Evolutionary conservation across 768 basidiomycete genomes (phyloP).

Genomic region (Harrya chromipes): DNA sequence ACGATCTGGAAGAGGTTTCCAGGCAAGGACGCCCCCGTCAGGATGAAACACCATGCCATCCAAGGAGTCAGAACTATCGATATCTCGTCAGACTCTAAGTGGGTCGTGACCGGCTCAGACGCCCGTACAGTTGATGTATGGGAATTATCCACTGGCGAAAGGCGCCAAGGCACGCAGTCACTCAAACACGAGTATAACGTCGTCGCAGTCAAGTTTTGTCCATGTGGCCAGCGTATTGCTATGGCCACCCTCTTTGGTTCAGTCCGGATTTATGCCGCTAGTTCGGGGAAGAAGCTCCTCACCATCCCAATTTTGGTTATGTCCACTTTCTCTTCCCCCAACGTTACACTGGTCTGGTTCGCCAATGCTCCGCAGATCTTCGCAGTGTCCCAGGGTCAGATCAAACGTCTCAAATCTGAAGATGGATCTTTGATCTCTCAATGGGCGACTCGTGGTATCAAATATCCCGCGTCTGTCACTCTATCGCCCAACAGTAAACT

Average conservation of each 20-base stretch:
- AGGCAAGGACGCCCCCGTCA: not conserved
- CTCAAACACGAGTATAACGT: conserved; percentile 18
- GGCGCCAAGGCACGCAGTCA: not conserved
- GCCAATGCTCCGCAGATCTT: conserved; percentile 10
- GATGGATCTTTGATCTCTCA: conserved; percentile 12
- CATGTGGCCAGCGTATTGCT: conserved; percentile 14
- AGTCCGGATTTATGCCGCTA: conserved; percentile 10
- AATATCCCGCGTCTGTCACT: conserved; percentile 8
- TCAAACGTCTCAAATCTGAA: conserved; percentile 15
- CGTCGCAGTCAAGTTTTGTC: conserved; percentile 18
- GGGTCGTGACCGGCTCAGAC: conserved; percentile 19
- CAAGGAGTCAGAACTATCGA: conserved; percentile 14
- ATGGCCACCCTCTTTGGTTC: conserved; percentile 21
- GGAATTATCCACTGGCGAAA: conserved; percentile 14
- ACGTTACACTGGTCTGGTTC: conserved; percentile 11
- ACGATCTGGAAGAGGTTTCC: conserved; percentile 10
- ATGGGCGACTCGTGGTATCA: conserved; percentile 10
- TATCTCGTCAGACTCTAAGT: conserved; percentile 18
- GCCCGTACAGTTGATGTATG: conserved; percentile 10
- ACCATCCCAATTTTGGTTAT: conserved; percentile 15
- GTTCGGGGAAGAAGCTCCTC: conserved; percentile 11
- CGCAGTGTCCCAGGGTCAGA: conserved; percentile 15
- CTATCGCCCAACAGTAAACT: conserved; percentile 13
- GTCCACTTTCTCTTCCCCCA: not conserved
- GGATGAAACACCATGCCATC: not conserved